These are phyloP conservation scores for Galerina sulciceps DNA, from an alignment of 768 basidiomycete species.

Conservation along the genomic window DNA sequence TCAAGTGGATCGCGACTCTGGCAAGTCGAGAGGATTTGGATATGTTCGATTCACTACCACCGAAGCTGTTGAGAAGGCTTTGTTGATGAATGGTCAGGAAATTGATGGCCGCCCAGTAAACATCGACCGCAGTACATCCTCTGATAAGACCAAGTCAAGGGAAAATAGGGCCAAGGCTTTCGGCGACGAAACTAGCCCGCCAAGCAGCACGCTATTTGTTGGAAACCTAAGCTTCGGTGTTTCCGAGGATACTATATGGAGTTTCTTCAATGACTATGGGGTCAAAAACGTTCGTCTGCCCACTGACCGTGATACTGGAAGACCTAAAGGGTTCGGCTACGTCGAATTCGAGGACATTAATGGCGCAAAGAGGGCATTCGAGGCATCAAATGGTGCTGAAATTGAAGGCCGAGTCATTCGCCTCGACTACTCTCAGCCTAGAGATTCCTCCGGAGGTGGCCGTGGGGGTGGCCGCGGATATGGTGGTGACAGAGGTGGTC, in stretches of 20 bases:
- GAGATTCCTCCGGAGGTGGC: slow-evolving; percentile 63
- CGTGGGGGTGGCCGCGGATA: slow-evolving; percentile 43
- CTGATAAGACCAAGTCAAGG: slow-evolving; percentile 54
- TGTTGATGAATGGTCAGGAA: slow-evolving; percentile 81
- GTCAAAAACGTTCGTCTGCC: slow-evolving; percentile 89
- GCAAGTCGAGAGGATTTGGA: slow-evolving; percentile 84
- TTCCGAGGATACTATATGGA: slow-evolving; percentile 86
- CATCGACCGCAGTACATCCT: slow-evolving; percentile 77
- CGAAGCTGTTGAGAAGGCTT: slow-evolving; percentile 79
- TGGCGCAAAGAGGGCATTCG: slow-evolving; percentile 80
- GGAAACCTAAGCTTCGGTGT: slow-evolving; percentile 87
- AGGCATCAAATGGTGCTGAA: slow-evolving; percentile 68
- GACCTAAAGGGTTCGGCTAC: slow-evolving; percentile 95
- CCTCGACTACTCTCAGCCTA: slow-evolving; percentile 86
- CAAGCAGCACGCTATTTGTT: slow-evolving; percentile 83
- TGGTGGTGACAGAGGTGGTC: slow-evolving; percentile 47
- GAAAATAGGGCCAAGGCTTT: slow-evolving; percentile 80
- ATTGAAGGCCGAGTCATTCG: slow-evolving; percentile 82
- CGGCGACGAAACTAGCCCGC: slow-evolving; percentile 67
- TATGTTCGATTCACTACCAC: slow-evolving; percentile 77
- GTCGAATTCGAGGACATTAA: slow-evolving; percentile 89
- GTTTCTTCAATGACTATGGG: slow-evolving; percentile 87
- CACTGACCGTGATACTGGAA: slow-evolving; percentile 89
- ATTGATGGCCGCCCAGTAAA: slow-evolving; percentile 91
- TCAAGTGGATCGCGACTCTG: slow-evolving; percentile 79